Evolutionary conservation across 2,329 filamentous ascomycete genomes (phyloP).

Genomic region (Ascochyta fabae): DNA sequence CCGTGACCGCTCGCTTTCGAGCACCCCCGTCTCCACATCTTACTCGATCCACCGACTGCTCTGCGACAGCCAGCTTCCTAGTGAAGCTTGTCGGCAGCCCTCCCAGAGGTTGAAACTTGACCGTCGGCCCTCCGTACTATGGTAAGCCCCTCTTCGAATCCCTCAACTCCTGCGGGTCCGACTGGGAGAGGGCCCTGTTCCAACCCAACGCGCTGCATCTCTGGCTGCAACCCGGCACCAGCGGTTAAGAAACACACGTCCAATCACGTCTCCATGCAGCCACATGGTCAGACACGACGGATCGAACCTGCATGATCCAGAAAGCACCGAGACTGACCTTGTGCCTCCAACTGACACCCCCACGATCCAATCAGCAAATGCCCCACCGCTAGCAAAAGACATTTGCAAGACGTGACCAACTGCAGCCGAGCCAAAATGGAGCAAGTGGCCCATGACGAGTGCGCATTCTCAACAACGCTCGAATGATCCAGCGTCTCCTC

Average conservation of each 20-base stretch:
- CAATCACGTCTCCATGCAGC: constrained; percentile 11
- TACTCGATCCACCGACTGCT: background rate
- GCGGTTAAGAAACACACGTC: constrained; percentile 17
- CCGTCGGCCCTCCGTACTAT: constrained; percentile 1
- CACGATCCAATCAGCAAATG: constrained; percentile 31
- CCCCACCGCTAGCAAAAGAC: constrained; percentile 21
- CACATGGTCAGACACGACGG: constrained; percentile 17
- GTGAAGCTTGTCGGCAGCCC: constrained; percentile 1
- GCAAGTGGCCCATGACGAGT: constrained; percentile 18
- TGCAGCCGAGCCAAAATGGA: constrained; percentile 21
- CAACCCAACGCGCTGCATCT: constrained; percentile 10
- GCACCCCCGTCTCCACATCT: constrained; percentile 2
- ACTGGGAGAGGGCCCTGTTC: constrained; percentile 12
- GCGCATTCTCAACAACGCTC: constrained; percentile 13
- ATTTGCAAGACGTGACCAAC: constrained; percentile 38
- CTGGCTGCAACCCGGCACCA: constrained; percentile 14
- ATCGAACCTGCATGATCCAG: constrained; percentile 35
- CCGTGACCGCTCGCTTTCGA: background rate
- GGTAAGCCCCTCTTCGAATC: constrained; percentile 10
- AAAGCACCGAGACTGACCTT: constrained; percentile 20
- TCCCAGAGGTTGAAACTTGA: background rate
- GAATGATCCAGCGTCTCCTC: constrained; percentile 19
- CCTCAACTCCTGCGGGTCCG: constrained; percentile 5
- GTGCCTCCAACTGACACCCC: constrained; percentile 17
- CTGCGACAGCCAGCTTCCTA: background rate